Base-by-base conservation (phyloP, 306 rosid species). In the Echinosophora koreensis region DNA sequence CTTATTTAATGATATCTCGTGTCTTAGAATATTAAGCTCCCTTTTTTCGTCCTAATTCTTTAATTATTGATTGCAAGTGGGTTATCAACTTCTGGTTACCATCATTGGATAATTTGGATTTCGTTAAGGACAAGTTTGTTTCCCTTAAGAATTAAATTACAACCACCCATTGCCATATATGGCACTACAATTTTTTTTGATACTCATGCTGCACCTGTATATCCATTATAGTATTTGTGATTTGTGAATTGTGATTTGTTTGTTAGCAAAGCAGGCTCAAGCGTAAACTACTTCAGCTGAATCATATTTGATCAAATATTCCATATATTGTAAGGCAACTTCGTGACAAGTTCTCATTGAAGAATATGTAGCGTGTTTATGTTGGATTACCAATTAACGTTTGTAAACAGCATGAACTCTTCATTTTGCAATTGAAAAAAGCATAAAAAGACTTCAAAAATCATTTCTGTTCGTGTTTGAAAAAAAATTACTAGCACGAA, bases 1-100 rank as follows among this genome's bases (percentile, higher is more conserved):
- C 16, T 82, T 66, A 70, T 79, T 84, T 2, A 79, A 75, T 68
- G 52, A 81, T 75, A 64, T 57, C 41, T 84, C 3, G 8, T 4
- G 39, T 60, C 59, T 60, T 77, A 57, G 7, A 37, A 60, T 78
- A 64, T 56, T 58, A 38, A 35, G 37, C 58, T 10, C 11, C 49
- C 4, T 27, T 61, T 51, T 51, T 76, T 18, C 12, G 30, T 77
- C 80, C 65, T 61, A 74, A 76, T 71, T 54, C 49, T 51, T 79
- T 46, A 68, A 54, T 72, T 47, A 75, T 62, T 66, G 72, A 78
- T 49, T 9, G 12, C 64, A 44, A 83, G 86, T 88, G 83, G 66
- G 75, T 49, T 72, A 28, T 59, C 65, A 52, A 34, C 81, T 56
- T 54, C 52, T 59, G 6, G 6, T 69, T 74, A 35, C 64, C 30